Evolutionary conservation across 805 yeast species (phyloP).

Genomic region (Sugiyamaella valdiviana): DNA sequence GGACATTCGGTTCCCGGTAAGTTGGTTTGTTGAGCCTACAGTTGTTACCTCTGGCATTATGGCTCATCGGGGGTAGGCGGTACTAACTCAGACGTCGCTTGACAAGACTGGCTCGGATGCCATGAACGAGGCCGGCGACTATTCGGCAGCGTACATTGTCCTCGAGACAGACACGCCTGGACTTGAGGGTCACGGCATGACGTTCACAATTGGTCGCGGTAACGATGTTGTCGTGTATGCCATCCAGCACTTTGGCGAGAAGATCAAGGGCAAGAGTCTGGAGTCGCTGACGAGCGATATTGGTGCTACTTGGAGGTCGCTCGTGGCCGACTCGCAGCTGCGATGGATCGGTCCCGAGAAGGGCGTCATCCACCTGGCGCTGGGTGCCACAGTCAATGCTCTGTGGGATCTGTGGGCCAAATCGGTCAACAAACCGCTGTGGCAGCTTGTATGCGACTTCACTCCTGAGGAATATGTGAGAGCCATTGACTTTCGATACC

Average conservation of each 20-base stretch:
- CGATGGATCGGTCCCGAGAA: slow-evolving; percentile 45
- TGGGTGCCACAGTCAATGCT: slow-evolving; percentile 39
- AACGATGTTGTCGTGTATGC: slow-evolving; percentile 35
- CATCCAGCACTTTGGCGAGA: slow-evolving; percentile 35
- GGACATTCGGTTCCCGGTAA: slow-evolving; percentile 35
- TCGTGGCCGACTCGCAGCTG: slow-evolving; percentile 37
- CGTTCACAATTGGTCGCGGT: slow-evolving; percentile 39
- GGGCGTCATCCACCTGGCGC: slow-evolving; percentile 38
- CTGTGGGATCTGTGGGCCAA: slow-evolving; percentile 43
- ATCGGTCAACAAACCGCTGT: slow-evolving; percentile 34
- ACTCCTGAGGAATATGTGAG: slow-evolving; percentile 38
- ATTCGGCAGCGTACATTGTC: slow-evolving; percentile 37
- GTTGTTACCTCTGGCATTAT: no score
- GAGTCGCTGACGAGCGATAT: slow-evolving; percentile 33
- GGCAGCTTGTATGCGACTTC: slow-evolving; percentile 40
- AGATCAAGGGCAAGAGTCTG: slow-evolving; percentile 33
- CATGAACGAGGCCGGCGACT: slow-evolving; percentile 37
- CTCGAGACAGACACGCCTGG: slow-evolving; percentile 31
- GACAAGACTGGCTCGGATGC: slow-evolving; percentile 41
- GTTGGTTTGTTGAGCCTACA: slow-evolving; percentile 3
- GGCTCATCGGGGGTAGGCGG: no score
- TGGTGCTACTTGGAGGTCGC: slow-evolving; percentile 38
- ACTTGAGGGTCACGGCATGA: slow-evolving; percentile 38
- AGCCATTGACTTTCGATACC: slow-evolving; percentile 39
- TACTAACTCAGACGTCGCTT: slow-evolving; percentile 30